A percentile compares a stretch with the other conserved stretches of the same genome.
Evolutionary conservation across 148 eudicot genomes (phyloP).

Genomic region (Spergularia marina): DNA sequence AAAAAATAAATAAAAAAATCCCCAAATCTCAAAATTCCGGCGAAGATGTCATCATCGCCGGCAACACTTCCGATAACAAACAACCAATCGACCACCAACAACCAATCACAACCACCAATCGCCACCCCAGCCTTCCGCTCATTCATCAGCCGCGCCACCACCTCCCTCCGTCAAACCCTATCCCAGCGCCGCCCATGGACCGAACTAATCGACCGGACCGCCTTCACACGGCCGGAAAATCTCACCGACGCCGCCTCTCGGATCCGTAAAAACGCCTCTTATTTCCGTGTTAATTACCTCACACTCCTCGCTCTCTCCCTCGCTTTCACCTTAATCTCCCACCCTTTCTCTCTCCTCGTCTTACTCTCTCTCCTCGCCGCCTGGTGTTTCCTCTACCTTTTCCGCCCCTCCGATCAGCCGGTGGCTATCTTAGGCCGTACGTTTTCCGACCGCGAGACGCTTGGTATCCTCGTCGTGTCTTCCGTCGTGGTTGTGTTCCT

Average conservation of each 20-base stretch:
- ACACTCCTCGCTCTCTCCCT: slow-evolving; percentile 40
- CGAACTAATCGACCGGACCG: slow-evolving; percentile 66
- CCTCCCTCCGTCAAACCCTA: slow-evolving; percentile 50
- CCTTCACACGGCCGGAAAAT: slow-evolving; percentile 62
- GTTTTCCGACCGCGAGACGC: slow-evolving; percentile 61
- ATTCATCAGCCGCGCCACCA: slow-evolving; percentile 45
- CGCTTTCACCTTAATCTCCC: slow-evolving; percentile 61
- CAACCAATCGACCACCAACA: slow-evolving; percentile 9
- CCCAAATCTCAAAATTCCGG: slow-evolving; percentile 8
- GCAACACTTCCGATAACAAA: slow-evolving; percentile 50
- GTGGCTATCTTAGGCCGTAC: slow-evolving; percentile 48
- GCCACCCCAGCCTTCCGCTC: slow-evolving; percentile 58
- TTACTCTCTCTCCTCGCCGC: slow-evolving; percentile 60
- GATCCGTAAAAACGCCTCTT: slow-evolving; percentile 60
- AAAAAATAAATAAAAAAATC: too few species aligned
- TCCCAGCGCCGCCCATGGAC: slow-evolving; percentile 73
- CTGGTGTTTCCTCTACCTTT: slow-evolving; percentile 66
- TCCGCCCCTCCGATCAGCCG: slow-evolving; percentile 63
- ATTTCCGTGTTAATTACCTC: slow-evolving; percentile 72
- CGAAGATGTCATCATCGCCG: slow-evolving; percentile 45
- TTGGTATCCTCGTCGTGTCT: slow-evolving; percentile 42
- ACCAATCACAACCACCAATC: slow-evolving; percentile 37
- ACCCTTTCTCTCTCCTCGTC: slow-evolving; percentile 62
- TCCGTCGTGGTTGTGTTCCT: slow-evolving; percentile 55
- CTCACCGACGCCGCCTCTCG: slow-evolving; percentile 66